A percentile compares a stretch with the other conserved stretches of the same genome.
Evolutionary conservation across 495 filamentous ascomycete genomes (phyloP).

Genomic region (Neurospora africana): DNA sequence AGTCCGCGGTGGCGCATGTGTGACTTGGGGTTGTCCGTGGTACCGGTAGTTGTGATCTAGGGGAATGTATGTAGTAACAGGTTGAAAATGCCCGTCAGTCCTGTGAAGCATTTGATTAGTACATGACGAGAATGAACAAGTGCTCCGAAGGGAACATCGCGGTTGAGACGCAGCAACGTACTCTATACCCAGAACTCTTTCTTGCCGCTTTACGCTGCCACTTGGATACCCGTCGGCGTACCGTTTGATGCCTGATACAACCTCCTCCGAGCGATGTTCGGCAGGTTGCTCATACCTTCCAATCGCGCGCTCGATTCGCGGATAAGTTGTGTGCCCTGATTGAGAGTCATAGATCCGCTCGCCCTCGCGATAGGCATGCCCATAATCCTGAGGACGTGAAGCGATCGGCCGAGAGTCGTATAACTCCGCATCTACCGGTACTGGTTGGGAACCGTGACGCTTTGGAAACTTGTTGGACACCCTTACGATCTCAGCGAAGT

Average conservation of each 20-base stretch:
- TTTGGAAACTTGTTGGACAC: slow-evolving; percentile 23
- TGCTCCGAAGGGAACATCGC: not conserved
- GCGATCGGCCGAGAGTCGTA: slow-evolving; percentile 1
- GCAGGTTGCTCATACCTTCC: not conserved
- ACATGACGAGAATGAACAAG: not conserved
- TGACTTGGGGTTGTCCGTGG: not conserved
- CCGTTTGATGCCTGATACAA: not conserved
- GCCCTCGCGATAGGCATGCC: not conserved
- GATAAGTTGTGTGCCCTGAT: not conserved
- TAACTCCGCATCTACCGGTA: not conserved
- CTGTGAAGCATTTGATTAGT: not conserved
- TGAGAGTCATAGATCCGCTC: not conserved
- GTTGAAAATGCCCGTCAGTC: not conserved
- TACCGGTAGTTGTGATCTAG: not conserved
- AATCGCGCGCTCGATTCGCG: not conserved
- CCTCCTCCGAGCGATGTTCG: not conserved
- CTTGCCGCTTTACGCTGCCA: slow-evolving; percentile 6
- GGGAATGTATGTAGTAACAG: not conserved
- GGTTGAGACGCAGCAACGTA: slow-evolving; percentile 4
- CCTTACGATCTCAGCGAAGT: slow-evolving; percentile 18
- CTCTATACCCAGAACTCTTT: slow-evolving; percentile 18
- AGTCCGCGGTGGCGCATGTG: not conserved
- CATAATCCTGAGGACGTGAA: not conserved
- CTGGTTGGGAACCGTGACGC: slow-evolving; percentile 12
- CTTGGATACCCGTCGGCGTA: not conserved